These are phyloP conservation scores for Citrus mangshanensis DNA, from an alignment of 345 rosid genomes.

Conservation along the genomic window DNA sequence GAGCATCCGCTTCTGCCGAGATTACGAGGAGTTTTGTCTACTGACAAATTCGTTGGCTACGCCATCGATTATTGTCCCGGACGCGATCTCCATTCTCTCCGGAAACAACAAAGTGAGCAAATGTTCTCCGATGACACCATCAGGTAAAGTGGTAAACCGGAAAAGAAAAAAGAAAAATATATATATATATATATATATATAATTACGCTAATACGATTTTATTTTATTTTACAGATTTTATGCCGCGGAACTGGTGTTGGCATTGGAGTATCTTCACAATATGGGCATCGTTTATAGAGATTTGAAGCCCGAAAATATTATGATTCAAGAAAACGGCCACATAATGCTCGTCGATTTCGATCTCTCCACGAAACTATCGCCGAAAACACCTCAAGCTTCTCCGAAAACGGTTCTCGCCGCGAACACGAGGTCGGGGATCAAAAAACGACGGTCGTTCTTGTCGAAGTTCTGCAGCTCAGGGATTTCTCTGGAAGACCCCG, in stretches of 20 bases:
- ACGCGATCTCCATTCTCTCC: slow-evolving; percentile 47
- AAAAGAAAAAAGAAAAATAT: too few species aligned
- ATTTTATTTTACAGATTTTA: slow-evolving; percentile 64
- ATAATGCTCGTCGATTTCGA: slow-evolving; percentile 94
- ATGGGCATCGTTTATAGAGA: slow-evolving; percentile 78
- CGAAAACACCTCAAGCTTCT: slow-evolving; percentile 29
- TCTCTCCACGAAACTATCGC: slow-evolving; percentile 68
- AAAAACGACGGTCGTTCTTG: slow-evolving; percentile 28
- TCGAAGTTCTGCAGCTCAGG: slow-evolving; percentile 42
- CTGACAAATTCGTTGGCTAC: slow-evolving; percentile 67
- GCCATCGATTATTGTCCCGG: slow-evolving; percentile 96
- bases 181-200: too few species aligned
- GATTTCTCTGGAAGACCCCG: slow-evolving; percentile 32
- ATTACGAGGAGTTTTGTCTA: slow-evolving; percentile 60
- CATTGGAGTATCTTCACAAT: slow-evolving; percentile 66
- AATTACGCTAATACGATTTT: neutral
- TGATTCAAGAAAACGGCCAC: slow-evolving; percentile 86
- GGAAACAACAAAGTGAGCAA: slow-evolving; percentile 65
- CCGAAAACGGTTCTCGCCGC: slow-evolving; percentile 4
- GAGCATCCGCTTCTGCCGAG: slow-evolving; percentile 78
- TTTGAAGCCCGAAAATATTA: slow-evolving; percentile 80
- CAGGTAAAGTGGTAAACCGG: slow-evolving; percentile 37
- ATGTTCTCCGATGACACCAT: slow-evolving; percentile 72
- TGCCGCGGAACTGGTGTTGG: slow-evolving; percentile 86
- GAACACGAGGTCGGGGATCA: slow-evolving; percentile 2